These are phyloP conservation scores for Vigna unguiculata DNA, from an alignment of 306 rosid species.

Conservation along the genomic window DNA sequence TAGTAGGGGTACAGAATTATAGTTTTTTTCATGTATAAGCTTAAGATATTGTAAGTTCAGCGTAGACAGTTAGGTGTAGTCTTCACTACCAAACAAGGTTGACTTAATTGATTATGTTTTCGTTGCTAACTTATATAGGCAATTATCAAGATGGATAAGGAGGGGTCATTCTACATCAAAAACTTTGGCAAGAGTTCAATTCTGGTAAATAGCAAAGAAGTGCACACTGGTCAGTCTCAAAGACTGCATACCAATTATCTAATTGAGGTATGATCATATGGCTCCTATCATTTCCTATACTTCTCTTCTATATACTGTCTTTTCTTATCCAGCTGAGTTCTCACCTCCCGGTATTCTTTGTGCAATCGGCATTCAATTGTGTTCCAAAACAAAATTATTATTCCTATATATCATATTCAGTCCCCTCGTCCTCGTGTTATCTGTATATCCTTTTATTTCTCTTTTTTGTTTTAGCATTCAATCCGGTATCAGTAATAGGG, in stretches of 20 bases:
- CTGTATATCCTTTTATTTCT: background rate
- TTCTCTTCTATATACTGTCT: background rate
- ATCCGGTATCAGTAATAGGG: background rate
- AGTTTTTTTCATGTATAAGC: background rate
- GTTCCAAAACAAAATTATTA: background rate
- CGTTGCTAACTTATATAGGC: constrained; percentile 62
- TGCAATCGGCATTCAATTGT: background rate
- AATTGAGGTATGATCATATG: constrained; percentile 75
- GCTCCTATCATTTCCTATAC: constrained; percentile 5
- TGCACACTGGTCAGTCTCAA: constrained; percentile 69
- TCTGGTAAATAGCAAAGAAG: constrained; percentile 77
- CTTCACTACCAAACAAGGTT: constrained; percentile 31
- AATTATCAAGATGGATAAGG: constrained; percentile 74
- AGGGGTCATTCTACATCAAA: constrained; percentile 75
- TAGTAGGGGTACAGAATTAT: background rate
- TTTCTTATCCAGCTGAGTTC: constrained; percentile 6
- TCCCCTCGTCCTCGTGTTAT: no score
- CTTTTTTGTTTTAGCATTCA: background rate
- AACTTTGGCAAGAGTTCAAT: constrained; percentile 80
- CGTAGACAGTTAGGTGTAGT: constrained; percentile 5
- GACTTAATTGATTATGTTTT: constrained; percentile 32
- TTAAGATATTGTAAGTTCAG: constrained; percentile 17
- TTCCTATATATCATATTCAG: background rate
- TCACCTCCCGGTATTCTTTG: background rate
- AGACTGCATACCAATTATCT: constrained; percentile 70